A percentile compares a stretch with the other conserved stretches of the same genome.
These are phyloP conservation scores for Chloromonas sp. DNA, from an alignment of 163 green algal genomes.

Conservation along the genomic window DNA sequence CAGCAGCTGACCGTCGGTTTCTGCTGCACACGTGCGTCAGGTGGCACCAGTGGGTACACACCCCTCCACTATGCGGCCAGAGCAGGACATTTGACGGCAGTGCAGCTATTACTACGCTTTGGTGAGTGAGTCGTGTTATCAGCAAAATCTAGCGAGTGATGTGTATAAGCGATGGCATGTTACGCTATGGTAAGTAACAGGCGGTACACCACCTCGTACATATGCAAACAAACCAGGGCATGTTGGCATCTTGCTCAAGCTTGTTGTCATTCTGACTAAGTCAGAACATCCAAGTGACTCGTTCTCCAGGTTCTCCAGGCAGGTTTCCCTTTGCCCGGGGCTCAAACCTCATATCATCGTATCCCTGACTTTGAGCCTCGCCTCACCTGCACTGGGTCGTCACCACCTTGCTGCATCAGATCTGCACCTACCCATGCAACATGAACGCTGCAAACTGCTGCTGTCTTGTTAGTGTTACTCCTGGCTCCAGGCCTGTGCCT, in stretches of 20 bases:
- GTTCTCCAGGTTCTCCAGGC: no score
- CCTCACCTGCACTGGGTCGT: no score
- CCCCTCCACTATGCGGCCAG: slow-evolving; percentile 1
- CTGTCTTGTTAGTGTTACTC: background rate
- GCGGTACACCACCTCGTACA: no score
- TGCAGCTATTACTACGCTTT: slow-evolving; percentile 1
- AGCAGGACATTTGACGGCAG: slow-evolving; percentile 2
- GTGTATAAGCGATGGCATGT: background rate
- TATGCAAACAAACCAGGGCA: no score
- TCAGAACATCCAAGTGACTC: no score
- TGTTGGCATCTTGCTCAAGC: no score
- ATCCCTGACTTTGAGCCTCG: no score
- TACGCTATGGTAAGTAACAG: no score
- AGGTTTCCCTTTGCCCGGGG: no score
- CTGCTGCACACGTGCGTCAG: background rate
- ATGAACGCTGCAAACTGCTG: background rate
- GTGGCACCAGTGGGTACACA: slow-evolving; percentile 9
- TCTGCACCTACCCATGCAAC: background rate
- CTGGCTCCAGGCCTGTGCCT: no score
- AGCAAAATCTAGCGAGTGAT: background rate
- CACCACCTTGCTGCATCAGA: background rate
- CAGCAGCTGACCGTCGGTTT: background rate
- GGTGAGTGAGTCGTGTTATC: background rate
- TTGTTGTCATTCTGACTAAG: no score
- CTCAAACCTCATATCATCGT: no score